Conservation (phyloP, 2,329 filamentous ascomycete species). For the Pseudogymnoascus sp. region DNA sequence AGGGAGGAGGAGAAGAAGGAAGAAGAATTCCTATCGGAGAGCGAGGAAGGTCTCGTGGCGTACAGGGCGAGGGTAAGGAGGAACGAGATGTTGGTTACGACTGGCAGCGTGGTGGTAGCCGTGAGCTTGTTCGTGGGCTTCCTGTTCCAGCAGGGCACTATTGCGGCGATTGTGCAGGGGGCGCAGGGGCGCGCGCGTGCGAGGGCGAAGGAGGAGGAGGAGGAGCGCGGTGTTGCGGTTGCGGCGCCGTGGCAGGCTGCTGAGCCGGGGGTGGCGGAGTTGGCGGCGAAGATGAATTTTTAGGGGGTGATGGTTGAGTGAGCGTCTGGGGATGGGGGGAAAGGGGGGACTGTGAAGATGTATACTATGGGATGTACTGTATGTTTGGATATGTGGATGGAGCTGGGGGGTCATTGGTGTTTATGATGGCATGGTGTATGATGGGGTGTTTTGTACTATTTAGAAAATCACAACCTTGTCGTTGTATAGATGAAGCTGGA, state of each 20-base stretch:
- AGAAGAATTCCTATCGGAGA: conserved; percentile 10
- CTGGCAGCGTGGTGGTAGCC: conserved; percentile 24
- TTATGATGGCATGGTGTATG: not conserved
- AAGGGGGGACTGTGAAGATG: not conserved
- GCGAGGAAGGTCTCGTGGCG: conserved; percentile 15
- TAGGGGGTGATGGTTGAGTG: not conserved
- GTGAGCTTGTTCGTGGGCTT: conserved; percentile 26
- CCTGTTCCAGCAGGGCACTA: conserved; percentile 27
- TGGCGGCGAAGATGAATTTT: conserved; percentile 8
- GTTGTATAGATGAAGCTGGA: not conserved
- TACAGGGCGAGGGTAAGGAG: conserved; percentile 14
- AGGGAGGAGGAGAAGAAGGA: not conserved
- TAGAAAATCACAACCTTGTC: not conserved
- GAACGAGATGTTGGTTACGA: conserved; percentile 14
- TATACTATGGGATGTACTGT: not conserved
- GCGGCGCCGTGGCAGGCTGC: conserved; percentile 15
- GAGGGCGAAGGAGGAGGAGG: conserved; percentile 13
- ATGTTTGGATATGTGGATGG: not conserved
- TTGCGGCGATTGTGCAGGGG: conserved; percentile 14
- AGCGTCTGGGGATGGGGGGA: not conserved
- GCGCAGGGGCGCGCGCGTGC: not conserved
- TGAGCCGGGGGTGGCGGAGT: conserved; percentile 24
- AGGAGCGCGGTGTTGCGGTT: conserved; percentile 12
- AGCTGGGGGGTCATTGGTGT: not conserved
- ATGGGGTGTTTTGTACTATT: not conserved